phyloP scores from a whole-genome alignment of 192 early-diverging fungal species.

The Mortierella hygrophila region DNA sequence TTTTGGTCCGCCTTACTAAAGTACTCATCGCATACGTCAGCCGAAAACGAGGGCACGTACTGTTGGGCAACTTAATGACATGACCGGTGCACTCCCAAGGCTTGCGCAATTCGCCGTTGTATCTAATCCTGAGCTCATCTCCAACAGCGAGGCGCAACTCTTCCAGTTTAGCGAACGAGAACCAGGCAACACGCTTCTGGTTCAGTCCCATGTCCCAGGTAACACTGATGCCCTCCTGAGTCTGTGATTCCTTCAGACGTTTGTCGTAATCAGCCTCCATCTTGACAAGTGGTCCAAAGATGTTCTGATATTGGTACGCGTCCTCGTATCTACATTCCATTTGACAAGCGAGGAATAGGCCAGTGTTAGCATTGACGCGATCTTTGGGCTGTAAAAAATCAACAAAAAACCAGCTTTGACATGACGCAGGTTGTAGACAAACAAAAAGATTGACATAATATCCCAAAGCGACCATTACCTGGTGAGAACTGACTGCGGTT shows the following conservation, averaged over 20 bases:
- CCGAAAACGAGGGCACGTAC: slow-evolving; percentile 56
- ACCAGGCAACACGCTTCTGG: slow-evolving; percentile 92
- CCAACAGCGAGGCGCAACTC: slow-evolving; percentile 94
- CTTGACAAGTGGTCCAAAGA: slow-evolving; percentile 94
- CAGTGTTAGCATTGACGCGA: not conserved
- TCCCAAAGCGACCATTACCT: slow-evolving; percentile 60
- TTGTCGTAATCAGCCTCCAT: slow-evolving; percentile 96
- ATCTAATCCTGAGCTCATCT: slow-evolving; percentile 91
- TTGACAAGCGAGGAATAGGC: not conserved
- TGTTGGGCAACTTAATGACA: slow-evolving; percentile 97
- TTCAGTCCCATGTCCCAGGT: slow-evolving; percentile 99
- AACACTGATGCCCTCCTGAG: slow-evolving; percentile 93
- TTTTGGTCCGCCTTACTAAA: too few species aligned
- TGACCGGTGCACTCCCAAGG: slow-evolving; percentile 92
- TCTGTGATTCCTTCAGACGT: slow-evolving; percentile 91
- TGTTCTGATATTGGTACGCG: slow-evolving; percentile 97
- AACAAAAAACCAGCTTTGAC: not conserved
- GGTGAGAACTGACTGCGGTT: slow-evolving; percentile 86
- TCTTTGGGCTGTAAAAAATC: too few species aligned
- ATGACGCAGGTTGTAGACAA: not conserved
- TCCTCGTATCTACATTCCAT: slow-evolving; percentile 84
- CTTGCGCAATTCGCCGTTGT: slow-evolving; percentile 86
- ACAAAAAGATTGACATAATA: not conserved
- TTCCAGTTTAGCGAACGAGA: slow-evolving; percentile 93
- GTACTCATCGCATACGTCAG: not conserved